phyloP scores from a whole-genome alignment of 2,329 filamentous ascomycete species.

The Monosporascus cannonballus region DNA sequence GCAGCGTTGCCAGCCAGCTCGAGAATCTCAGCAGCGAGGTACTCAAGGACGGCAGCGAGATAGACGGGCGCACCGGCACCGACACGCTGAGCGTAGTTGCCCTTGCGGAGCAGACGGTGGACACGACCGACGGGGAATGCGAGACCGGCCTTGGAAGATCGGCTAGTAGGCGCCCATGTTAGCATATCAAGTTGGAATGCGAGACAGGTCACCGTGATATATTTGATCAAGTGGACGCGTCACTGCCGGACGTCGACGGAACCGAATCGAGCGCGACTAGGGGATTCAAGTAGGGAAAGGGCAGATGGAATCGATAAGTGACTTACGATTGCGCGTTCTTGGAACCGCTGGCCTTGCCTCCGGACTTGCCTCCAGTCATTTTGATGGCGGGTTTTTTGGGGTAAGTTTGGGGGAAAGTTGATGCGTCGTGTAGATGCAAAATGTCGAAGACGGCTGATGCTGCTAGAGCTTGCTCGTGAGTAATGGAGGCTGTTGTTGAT shows the following conservation, averaged over 20 bases:
- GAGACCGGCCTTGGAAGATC: slow-evolving; percentile 98
- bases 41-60: slow-evolving; percentile 95
- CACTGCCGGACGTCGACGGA: slow-evolving; percentile 15
- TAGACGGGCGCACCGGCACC: slow-evolving; percentile 98
- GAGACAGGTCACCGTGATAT: slow-evolving; percentile 5
- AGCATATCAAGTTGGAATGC: slow-evolving; percentile 22
- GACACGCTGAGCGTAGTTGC: slow-evolving; percentile 99
- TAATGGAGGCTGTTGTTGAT: slow-evolving; percentile 18
- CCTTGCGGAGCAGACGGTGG: slow-evolving; percentile 96
- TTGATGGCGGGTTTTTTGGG: slow-evolving; percentile 48
- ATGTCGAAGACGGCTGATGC: slow-evolving; percentile 14
- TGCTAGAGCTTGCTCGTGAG: slow-evolving; percentile 14
- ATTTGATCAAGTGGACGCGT: slow-evolving; percentile 32
- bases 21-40: slow-evolving; percentile 97
- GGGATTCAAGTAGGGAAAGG: slow-evolving; percentile 1
- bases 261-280: background rate
- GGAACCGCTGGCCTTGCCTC: slow-evolving; percentile 97
- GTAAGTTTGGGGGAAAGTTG: slow-evolving; percentile 25
- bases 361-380: slow-evolving; percentile 99
- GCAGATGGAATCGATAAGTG: slow-evolving; percentile 4
- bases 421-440: slow-evolving; percentile 6
- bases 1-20: slow-evolving; percentile 98
- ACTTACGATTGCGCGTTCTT: slow-evolving; percentile 99
- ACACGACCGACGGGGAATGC: slow-evolving; percentile 99
- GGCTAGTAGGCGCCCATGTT: slow-evolving; percentile 49